phyloP scores from a whole-genome alignment of 805 yeast genomes.

The Saturnispora hagleri region DNA sequence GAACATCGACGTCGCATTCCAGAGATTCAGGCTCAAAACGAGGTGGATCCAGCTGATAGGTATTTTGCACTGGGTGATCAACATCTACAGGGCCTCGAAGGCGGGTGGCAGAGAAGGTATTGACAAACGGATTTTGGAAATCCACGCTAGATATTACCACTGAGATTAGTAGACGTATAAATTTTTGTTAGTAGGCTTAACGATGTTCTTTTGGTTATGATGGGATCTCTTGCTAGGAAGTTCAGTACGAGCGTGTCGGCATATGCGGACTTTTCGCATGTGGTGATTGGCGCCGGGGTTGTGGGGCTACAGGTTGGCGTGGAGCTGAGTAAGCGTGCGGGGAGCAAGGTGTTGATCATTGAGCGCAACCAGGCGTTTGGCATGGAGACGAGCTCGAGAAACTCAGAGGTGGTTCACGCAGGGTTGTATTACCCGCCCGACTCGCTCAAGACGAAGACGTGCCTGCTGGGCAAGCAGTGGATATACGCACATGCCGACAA shows the following conservation, averaged over 20 bases:
- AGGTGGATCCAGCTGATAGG: slow-evolving; percentile 24
- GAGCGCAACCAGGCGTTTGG: slow-evolving; percentile 65
- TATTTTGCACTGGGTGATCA: background rate
- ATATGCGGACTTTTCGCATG: slow-evolving; percentile 14
- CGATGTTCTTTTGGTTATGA: background rate
- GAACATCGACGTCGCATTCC: slow-evolving; percentile 20
- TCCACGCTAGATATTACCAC: background rate
- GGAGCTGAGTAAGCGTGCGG: background rate
- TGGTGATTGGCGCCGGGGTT: slow-evolving; percentile 17
- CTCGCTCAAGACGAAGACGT: slow-evolving; percentile 57
- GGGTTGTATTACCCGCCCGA: slow-evolving; percentile 73
- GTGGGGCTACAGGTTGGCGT: background rate
- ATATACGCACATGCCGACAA: slow-evolving; percentile 48
- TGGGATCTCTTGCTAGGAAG: background rate
- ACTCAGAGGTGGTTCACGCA: slow-evolving; percentile 90
- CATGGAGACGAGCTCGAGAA: slow-evolving; percentile 77
- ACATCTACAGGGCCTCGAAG: background rate
- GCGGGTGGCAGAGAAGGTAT: background rate
- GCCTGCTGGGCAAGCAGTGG: slow-evolving; percentile 65
- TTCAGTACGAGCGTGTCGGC: background rate
- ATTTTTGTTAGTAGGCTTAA: background rate
- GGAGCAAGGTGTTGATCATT: slow-evolving; percentile 47
- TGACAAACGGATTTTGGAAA: background rate
- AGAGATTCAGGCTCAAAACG: slow-evolving; percentile 21
- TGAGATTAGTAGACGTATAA: background rate